phyloP scores from a whole-genome alignment of 202 grass and related monocot genomes.

The Carex arenaria region DNA sequence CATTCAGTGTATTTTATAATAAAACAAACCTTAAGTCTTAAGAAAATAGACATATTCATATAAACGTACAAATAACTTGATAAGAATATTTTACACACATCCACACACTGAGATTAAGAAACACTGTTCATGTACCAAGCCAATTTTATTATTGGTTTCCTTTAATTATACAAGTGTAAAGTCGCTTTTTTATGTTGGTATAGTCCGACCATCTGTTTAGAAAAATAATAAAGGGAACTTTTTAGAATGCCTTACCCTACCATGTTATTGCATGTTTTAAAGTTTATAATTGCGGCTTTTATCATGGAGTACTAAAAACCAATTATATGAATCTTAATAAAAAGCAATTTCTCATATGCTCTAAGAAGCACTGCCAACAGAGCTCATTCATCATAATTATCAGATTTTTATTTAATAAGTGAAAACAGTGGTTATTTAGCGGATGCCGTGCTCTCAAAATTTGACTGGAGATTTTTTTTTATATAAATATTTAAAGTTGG shows the following conservation, averaged over 20 bases:
- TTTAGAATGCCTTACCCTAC: background rate
- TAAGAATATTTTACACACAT: background rate
- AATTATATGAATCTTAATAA: background rate
- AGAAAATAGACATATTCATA: background rate
- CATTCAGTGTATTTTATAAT: background rate
- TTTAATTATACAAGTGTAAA: background rate
- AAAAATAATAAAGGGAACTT: constrained; percentile 1
- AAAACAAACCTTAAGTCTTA: background rate
- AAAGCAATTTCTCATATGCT: background rate
- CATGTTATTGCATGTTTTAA: constrained; percentile 6
- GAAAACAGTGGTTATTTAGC: too few relatives aligned
- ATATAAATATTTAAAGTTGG: too few relatives aligned
- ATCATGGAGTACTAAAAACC: background rate
- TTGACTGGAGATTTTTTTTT: too few relatives aligned
- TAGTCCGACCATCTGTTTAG: background rate
- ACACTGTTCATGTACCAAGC: background rate
- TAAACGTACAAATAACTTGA: background rate
- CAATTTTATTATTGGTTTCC: background rate
- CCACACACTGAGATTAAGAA: background rate
- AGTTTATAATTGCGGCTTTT: background rate
- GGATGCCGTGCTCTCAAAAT: too few relatives aligned
- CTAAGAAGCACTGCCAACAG: background rate
- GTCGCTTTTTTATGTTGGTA: background rate
- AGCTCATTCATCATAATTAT: too few relatives aligned
- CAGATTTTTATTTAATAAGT: too few relatives aligned